Evolutionary conservation across 495 filamentous ascomycete genomes (phyloP), one percentile per base, ranked within the genome.

Genomic region (Tetracladium setigerum): DNA sequence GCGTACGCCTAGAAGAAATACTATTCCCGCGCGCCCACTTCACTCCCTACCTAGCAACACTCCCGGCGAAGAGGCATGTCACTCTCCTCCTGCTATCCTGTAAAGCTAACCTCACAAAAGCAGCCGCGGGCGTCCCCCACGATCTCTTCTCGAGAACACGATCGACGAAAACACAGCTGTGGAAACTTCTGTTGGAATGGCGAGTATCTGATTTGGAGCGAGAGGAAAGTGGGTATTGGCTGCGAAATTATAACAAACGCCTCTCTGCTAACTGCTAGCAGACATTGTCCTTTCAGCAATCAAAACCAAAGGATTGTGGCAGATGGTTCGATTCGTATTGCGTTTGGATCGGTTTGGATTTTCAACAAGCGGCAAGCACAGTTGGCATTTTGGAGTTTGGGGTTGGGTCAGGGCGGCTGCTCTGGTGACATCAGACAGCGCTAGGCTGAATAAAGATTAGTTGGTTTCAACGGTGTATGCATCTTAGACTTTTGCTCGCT

Each of bases 11-110:
- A n/a, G n/a, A n/a, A n/a, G n/a, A n/a, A 53, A 40, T 14, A 52
- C 34, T 33, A 41, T 36, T 36, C 42, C 43, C 33, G 46, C 46
- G 43, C 31, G 38, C 16, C 39, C 39, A 46, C 42, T 47, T 46
- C 47, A 18, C 32, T 53, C 47, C 38, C 19, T 35, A 50, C 43
- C 42, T 18, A 50, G 35, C 34, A 54, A 44, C 18, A 50, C 51
- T 49, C 48, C 24, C 27, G 18, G 45, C 45, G 49, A 47, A 53
- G 49, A 61, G 58, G 56, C 49, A 59, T 52, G 57, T 47, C 36
- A 5, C 30, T 50, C 49, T 52, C 33, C 43, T 47, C 41, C 52
- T 53, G 22, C 40, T 52, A 53, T 51, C 37, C 46, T 51, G 47
- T 43, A 53, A 50, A 50, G 50, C 57, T 61, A 54, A 57, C 30